phyloP scores from a whole-genome alignment of 192 early-diverging fungal genomes.

The Tieghemiomyces parasiticus region DNA sequence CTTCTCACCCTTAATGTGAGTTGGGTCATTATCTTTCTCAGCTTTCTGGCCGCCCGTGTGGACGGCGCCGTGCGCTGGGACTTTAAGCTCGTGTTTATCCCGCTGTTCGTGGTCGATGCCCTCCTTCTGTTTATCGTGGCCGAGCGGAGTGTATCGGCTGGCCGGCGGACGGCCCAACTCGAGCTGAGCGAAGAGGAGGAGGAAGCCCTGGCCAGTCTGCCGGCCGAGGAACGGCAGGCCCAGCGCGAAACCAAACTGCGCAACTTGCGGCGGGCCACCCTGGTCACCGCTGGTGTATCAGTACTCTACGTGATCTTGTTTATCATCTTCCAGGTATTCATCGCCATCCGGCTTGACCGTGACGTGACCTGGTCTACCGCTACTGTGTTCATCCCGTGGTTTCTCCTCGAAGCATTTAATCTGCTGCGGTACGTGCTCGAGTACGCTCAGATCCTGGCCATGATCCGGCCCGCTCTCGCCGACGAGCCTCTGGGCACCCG shows the following conservation, averaged over 20 bases:
- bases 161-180: constrained; percentile 4
- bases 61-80: constrained; percentile 57
- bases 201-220: constrained; percentile 13
- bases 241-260: constrained; percentile 12
- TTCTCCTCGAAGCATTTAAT: constrained; percentile 58
- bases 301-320: constrained; percentile 37
- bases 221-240: constrained; percentile 14
- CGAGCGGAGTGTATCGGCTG: constrained; percentile 2
- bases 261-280: constrained; percentile 10
- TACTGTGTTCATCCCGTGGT: constrained; percentile 68
- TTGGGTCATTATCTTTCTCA: constrained; percentile 68
- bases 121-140: constrained; percentile 22
- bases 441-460: constrained; percentile 17
- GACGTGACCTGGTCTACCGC: constrained; percentile 39
- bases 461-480: neutral
- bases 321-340: constrained; percentile 55
- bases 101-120: constrained; percentile 62
- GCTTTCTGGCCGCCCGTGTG: constrained; percentile 57
- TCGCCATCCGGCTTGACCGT: constrained; percentile 42
- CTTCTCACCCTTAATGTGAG: constrained; percentile 31
- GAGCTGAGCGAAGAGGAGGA: constrained; percentile 22
- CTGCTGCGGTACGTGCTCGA: constrained; percentile 32
- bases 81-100: constrained; percentile 62
- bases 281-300: constrained; percentile 16
- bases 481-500: constrained; percentile 4